Conservation (phyloP, 2,329 filamentous ascomycete genomes). For the Fusarium foetens region DNA sequence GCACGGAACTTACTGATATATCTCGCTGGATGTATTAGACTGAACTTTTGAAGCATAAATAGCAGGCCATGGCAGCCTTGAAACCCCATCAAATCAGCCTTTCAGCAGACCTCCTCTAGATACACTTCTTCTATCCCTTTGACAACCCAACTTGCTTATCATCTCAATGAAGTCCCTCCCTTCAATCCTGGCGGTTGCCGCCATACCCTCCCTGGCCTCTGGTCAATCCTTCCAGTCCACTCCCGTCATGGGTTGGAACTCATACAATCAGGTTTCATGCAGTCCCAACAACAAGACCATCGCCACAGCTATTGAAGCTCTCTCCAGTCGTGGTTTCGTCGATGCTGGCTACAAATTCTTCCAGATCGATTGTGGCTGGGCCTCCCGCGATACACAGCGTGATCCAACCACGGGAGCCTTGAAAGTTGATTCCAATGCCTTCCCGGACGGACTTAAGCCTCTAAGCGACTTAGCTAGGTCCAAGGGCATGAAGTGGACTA, state of each 20-base stretch:
- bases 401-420: neutral
- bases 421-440: neutral
- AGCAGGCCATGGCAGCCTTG: too few relatives aligned
- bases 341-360: neutral
- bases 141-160: neutral
- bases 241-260: neutral
- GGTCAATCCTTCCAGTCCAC: neutral
- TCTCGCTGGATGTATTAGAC: neutral
- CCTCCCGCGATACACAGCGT: neutral
- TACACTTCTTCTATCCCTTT: neutral
- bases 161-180: neutral
- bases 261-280: neutral
- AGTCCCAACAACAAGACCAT: neutral
- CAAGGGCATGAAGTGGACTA: conserved; percentile 1
- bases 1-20: neutral
- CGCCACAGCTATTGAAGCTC: neutral
- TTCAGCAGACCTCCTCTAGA: neutral
- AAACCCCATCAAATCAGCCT: too few relatives aligned
- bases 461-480: neutral
- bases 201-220: neutral
- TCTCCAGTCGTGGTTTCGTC: neutral
- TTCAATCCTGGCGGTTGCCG: neutral
- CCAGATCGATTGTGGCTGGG: neutral
- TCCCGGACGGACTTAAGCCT: neutral
- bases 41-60: neutral